These are phyloP conservation scores for Cutaneotrichosporon cavernicola DNA, from an alignment of 1,284 basidiomycete species.

Conservation along the genomic window DNA sequence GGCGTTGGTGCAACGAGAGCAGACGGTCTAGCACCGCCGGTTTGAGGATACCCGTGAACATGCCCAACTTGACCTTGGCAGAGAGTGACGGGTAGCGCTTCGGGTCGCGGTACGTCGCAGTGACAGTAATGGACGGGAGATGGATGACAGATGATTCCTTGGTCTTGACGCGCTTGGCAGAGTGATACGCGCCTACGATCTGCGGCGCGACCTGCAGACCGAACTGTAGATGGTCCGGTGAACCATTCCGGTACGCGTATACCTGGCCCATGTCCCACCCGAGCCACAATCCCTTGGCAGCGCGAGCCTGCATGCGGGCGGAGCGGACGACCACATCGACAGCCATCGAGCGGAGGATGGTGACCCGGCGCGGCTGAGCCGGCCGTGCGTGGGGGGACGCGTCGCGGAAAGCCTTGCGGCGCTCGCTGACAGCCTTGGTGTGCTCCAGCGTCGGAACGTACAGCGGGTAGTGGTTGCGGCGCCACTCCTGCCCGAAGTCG, in stretches of 20 bases:
- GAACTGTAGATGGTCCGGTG: constrained; percentile 29
- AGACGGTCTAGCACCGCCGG: constrained; percentile 49
- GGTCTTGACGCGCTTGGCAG: constrained; percentile 30
- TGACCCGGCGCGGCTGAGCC: not conserved
- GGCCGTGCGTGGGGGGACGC: not conserved
- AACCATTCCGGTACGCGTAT: constrained; percentile 29
- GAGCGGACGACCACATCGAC: constrained; percentile 36
- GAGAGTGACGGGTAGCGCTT: constrained; percentile 22
- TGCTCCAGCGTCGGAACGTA: constrained; percentile 32
- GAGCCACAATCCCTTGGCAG: constrained; percentile 44
- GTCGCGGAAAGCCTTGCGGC: not conserved
- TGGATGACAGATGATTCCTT: constrained; percentile 35
- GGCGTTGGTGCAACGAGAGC: constrained; percentile 44
- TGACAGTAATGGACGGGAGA: constrained; percentile 30
- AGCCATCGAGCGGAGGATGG: constrained; percentile 13
- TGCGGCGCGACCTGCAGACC: constrained; percentile 40
- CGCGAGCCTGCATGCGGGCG: constrained; percentile 34
- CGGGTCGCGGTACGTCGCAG: constrained; percentile 21
- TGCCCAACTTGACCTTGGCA: constrained; percentile 41
- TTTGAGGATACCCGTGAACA: constrained; percentile 49
- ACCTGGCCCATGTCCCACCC: constrained; percentile 45
- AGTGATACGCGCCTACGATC: constrained; percentile 41
- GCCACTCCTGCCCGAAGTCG: constrained; percentile 43
- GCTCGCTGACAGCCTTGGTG: constrained; percentile 10
- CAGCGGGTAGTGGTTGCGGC: constrained; percentile 34